Percentiles rank a stretch among this genome's conserved stretches.
These are phyloP conservation scores for Wickerhamiella cacticola DNA, from an alignment of 805 yeast species.

Conservation along the genomic window DNA sequence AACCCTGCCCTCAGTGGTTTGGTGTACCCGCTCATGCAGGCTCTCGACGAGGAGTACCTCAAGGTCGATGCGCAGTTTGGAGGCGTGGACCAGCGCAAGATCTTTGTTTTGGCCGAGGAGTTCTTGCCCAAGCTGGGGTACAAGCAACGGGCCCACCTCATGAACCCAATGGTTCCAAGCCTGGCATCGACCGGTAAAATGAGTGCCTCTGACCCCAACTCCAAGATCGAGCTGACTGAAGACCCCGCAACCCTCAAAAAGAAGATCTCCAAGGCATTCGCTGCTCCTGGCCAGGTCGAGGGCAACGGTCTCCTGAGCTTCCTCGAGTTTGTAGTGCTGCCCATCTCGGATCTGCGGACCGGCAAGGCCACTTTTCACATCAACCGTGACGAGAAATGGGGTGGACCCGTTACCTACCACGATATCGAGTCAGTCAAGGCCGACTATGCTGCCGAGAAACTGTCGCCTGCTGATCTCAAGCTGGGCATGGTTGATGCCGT, in stretches of 20 bases:
- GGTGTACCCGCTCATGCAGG: conserved; percentile 98
- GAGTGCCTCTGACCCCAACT: conserved; percentile 98
- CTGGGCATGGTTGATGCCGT: conserved; percentile 81
- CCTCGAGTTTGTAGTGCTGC: conserved; percentile 70
- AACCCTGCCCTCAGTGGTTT: conserved; percentile 88
- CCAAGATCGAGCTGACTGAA: conserved; percentile 87
- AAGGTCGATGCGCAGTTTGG: conserved; percentile 92
- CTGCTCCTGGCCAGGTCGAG: conserved; percentile 87
- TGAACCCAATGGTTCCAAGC: conserved; percentile 99
- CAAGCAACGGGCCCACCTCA: conserved; percentile 94
- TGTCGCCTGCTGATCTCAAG: conserved; percentile 90
- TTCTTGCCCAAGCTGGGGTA: conserved; percentile 76
- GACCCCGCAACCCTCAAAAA: conserved; percentile 78
- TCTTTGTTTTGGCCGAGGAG: conserved; percentile 94
- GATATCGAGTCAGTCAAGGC: conserved; percentile 56
- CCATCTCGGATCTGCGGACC: conserved; percentile 64
- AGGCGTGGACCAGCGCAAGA: conserved; percentile 97
- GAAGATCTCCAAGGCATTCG: conserved; percentile 84
- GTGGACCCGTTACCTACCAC: conserved; percentile 73
- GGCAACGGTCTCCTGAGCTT: conserved; percentile 86
- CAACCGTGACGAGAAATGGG: conserved; percentile 91
- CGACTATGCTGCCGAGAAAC: conserved; percentile 59
- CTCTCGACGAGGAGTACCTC: conserved; percentile 85
- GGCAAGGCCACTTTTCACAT: conserved; percentile 53
- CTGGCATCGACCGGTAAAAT: conserved; percentile 84